These are phyloP conservation scores for Boletus pseudopeckii DNA, from an alignment of 768 basidiomycete genomes.

Conservation along the genomic window DNA sequence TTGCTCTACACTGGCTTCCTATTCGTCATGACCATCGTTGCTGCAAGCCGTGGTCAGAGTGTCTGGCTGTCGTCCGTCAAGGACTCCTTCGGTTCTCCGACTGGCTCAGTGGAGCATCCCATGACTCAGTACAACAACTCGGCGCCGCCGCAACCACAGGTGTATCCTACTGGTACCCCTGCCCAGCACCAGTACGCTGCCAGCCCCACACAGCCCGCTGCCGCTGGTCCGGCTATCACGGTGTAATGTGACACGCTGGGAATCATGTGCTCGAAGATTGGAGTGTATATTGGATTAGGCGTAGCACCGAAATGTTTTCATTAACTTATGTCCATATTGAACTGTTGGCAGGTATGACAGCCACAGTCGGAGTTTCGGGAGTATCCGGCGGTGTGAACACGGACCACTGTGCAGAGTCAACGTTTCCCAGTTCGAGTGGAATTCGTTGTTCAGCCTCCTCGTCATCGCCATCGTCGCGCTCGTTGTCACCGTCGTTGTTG, in stretches of 20 bases:
- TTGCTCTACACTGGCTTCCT: conserved; percentile 30
- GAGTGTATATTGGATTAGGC: neutral
- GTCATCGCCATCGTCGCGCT: conserved; percentile 6
- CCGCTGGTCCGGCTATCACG: neutral
- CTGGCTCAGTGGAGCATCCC: conserved; percentile 8
- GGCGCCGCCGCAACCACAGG: neutral
- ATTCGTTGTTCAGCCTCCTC: conserved; percentile 9
- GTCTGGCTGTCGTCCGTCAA: conserved; percentile 36
- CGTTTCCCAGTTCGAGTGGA: conserved; percentile 18
- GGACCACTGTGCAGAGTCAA: conserved; percentile 6
- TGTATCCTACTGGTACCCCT: neutral
- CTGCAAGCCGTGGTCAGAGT: conserved; percentile 26
- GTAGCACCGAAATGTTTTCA: neutral
- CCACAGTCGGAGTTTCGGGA: conserved; percentile 33
- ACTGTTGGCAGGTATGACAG: neutral
- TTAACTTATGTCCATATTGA: neutral
- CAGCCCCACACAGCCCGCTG: neutral
- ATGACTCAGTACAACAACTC: conserved; percentile 16
- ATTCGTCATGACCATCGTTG: conserved; percentile 23
- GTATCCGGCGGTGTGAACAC: conserved; percentile 19
- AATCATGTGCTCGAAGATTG: neutral
- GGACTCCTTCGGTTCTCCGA: conserved; percentile 21
- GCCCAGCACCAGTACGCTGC: neutral
- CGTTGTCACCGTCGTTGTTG: conserved; percentile 4
- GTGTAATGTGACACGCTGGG: neutral